Base-by-base conservation (phyloP, 345 rosid species). In the Cardamine chenopodiifolia region DNA sequence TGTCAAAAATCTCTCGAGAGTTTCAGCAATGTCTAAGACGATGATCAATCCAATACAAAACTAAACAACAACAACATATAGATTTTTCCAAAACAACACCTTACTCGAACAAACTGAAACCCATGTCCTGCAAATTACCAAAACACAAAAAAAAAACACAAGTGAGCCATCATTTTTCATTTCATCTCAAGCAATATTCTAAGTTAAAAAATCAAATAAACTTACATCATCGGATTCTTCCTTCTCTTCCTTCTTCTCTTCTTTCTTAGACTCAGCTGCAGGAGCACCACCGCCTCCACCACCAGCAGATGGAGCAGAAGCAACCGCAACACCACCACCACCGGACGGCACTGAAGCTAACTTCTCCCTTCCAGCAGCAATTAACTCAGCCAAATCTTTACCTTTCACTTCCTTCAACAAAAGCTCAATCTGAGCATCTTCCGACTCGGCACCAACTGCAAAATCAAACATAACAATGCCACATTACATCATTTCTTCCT, bases 311-410 rank as follows among this genome's bases (percentile, higher is more conserved):
- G 79, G 74, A 8, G 84, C 80, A 22, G 86, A 57, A 5, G 84
- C 79, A 18, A 83, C 72, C 0, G 71, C 82, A 6, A 76, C 89
- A 58, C 78, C 88, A 45, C 78, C 88, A 45, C 93, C 93, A 17
- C 89, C 92, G 1, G 79, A 70, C 2, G 97, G 97, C 0, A 90
- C 93, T 0, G 92, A 85, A 56, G 96, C 91, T 66, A 90, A 54
- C 83, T 90, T 93, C 82, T 90, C 96, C 83, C 91, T 79, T 17
- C 98, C 98, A 1, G 89, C 68, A 1, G 93, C 98, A 85, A 93
- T 80, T 23, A 93, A 74, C 73, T 93, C 98, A 1, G 93, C 78
- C 52, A 88, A 59, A 49, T 93, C 98, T 70, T 85, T 88, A 0
- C 96, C 98, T 53, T 77, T 78, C 3, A 90, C 87, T 81, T 86